Conservation (phyloP, 225 moss, liverwort and hornwort species). For the Physcomitrellopsis africana region DNA sequence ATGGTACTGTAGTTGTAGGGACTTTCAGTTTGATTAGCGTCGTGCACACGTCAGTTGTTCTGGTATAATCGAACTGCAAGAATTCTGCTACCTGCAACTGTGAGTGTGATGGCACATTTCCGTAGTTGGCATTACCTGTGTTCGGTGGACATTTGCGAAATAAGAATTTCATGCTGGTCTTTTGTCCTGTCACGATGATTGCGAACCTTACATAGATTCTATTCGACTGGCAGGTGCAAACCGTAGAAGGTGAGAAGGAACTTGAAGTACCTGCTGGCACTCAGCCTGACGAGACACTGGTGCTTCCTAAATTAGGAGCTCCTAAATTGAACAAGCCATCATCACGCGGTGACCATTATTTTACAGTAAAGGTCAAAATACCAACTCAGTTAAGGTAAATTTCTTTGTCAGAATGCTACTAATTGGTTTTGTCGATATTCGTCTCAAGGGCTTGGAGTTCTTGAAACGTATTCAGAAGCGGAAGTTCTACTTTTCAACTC, state of each 20-base stretch:
- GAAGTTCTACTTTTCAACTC: background rate
- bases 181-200: slow-evolving; percentile 4
- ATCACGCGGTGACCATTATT: slow-evolving; percentile 92
- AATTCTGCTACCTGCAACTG: background rate
- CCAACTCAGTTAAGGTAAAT: slow-evolving; percentile 83
- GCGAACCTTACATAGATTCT: slow-evolving; percentile 14
- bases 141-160: background rate
- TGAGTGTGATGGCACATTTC: background rate
- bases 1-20: too few species aligned
- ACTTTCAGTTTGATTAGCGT: background rate
- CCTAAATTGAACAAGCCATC: slow-evolving; percentile 95
- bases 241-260: slow-evolving; percentile 84
- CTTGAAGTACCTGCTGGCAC: slow-evolving; percentile 91
- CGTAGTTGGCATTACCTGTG: background rate
- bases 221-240: slow-evolving; percentile 70
- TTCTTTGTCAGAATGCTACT: background rate
- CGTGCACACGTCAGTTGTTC: background rate
- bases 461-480: background rate
- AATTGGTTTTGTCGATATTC: background rate
- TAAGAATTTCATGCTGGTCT: background rate
- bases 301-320: slow-evolving; percentile 87
- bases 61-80: background rate
- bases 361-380: slow-evolving; percentile 91
- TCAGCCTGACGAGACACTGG: slow-evolving; percentile 90
- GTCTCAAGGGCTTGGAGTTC: background rate